Base-by-base conservation (phyloP, 768 basidiomycete genomes). In the Leucocoprinus leucothites region DNA sequence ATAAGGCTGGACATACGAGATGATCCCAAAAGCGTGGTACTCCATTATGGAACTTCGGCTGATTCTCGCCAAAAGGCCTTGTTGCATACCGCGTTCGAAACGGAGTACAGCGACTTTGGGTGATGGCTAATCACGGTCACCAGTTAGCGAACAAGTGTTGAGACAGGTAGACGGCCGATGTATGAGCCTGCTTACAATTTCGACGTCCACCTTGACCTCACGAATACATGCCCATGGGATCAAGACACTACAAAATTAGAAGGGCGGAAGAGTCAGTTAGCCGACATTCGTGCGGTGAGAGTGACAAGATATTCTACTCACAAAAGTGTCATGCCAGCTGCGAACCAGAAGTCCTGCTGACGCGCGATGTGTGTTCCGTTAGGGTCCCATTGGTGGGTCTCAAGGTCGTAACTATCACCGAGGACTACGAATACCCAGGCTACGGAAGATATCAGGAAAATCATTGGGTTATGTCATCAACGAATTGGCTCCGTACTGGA, bases 41-140 rank as follows among this genome's bases (percentile, higher is more conserved):
- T 92, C 90, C 81, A 86, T 79, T 57, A 90, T 74, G 41, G 84
- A 77, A 62, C 81, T 80, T 67, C 89, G 86, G 68, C 86, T 86
- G 67, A 92, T 82, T 63, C 90, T 85, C 63, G 87, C 82, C 46
- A 91, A 74, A 51, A 92, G 71, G 45, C 90, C 89, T 64, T 91
- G 90, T 66, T 91, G 89, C 89, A 92, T 91, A 26, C 90, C 90
- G 57, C 89, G 83, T 69, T 87, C 78, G 61, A 91, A 90, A 47
- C 88, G 86, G 59, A 92, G 74, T 43, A 92, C 74, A 5, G 85
- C 89, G 13, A 89, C 89, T 66, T 91, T 91, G 13, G 85, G 82
- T 42, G 90, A 91, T 38, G 90, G 88, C 88, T 90, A 18, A 34
- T 40, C 5, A 18, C 28, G 46, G 22, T 38, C 41, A 63, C 22